Conservation (phyloP, 371 early-diverging fungal species). For the Rhizopus microsporus region DNA sequence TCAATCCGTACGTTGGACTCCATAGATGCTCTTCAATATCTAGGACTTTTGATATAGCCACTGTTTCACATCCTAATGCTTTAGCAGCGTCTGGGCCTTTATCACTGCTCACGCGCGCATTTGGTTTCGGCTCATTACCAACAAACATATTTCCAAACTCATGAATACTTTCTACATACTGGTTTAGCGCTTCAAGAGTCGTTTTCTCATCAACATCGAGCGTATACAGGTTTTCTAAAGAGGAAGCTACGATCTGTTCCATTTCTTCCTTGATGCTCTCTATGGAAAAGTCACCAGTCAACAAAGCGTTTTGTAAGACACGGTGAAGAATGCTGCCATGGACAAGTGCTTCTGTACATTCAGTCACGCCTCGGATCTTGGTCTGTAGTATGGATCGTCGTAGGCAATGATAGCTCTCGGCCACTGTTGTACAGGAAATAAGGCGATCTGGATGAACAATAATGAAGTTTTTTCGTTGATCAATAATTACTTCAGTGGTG, state of each 20-base stretch:
- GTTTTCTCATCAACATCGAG: conserved; percentile 61
- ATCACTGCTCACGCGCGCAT: conserved; percentile 22
- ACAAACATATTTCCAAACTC: conserved; percentile 16
- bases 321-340: conserved; percentile 84
- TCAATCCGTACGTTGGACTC: conserved; percentile 91
- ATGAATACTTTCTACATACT: conserved; percentile 38
- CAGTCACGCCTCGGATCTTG: conserved; percentile 53
- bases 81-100: conserved; percentile 19
- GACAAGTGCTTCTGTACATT: conserved; percentile 61
- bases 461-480: conserved; percentile 52
- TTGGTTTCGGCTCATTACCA: conserved; percentile 14
- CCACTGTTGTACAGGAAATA: conserved; percentile 73
- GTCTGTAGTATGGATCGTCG: conserved; percentile 77
- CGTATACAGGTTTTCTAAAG: conserved; percentile 65
- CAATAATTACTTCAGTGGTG: conserved; percentile 40
- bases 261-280: conserved; percentile 48
- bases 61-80: conserved; percentile 21
- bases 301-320: conserved; percentile 69
- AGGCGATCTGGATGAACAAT: conserved; percentile 83
- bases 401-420: conserved; percentile 75
- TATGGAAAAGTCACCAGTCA: conserved; percentile 56
- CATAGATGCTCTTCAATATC: conserved; percentile 93
- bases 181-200: conserved; percentile 43
- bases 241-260: conserved; percentile 39
- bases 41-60: conserved; percentile 69